Evolutionary conservation across 495 filamentous ascomycete species (phyloP), one percentile per base, ranked within the genome.

Genomic region (Corynascus novoguineensis): DNA sequence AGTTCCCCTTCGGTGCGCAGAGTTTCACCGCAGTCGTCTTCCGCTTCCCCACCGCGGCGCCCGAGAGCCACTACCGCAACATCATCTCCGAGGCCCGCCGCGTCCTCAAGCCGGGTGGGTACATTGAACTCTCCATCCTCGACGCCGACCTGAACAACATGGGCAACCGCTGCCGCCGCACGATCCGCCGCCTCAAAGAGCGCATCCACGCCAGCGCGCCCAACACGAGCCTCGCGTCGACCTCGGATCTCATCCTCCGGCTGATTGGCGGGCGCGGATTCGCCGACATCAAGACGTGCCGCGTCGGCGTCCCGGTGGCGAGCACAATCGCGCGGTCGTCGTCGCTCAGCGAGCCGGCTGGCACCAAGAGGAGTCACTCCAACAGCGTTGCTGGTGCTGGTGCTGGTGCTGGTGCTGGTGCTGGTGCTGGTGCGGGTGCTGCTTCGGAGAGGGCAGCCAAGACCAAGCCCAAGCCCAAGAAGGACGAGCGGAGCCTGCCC

Each of bases 91-190:
- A 99, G 73, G 89, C 89, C 63, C 91, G 90, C 62, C 86, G 93
- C 4, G 93, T 97, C 9, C 79, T 99, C 5, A 86, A 89, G 55
- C 87, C 92, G 0, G 91, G 90, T 10, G 93, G 93, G 3, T 92
- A 91, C 61, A 78, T 99, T 22, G 93, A 96, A 66, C 78, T 96
- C 70, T 86, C 86, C 52, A 77, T 96, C 59, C 77, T 96, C 10
- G 89, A 97, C 62, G 77, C 92, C 32, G 86, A 95, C 67, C 78
- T 97, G 74, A 83, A 95, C 64, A 86, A 95, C 68, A 88, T 96
- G 86, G 84, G 92, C 12, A 85, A 80, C 55, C 80, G 81, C 46
- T 85, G 87, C 4, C 82, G 91, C 11, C 82, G 84, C 54, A 85
- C 89, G 0, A 84, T 97, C 21, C 82, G 90, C 12, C 80, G 74